Base-by-base conservation (phyloP, 2,329 filamentous ascomycete genomes). In the Clonostachys sp. region DNA sequence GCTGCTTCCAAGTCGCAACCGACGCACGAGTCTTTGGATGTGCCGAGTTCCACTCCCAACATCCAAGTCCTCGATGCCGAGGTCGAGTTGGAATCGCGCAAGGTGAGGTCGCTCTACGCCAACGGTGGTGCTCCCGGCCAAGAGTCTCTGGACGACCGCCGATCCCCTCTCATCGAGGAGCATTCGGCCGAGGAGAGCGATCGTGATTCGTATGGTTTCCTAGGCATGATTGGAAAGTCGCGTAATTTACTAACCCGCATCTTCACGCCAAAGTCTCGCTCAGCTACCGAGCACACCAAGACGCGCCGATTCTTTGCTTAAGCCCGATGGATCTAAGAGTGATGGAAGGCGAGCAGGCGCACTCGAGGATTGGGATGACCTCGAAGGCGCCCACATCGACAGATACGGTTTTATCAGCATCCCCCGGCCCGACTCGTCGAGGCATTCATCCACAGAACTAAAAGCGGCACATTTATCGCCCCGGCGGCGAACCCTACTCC, bases 21-120 rank as follows among this genome's bases (percentile, higher is more conserved):
- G 48, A 44, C 41, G 40, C 48, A 46, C 43, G 48, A 35, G 41
- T 45, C 18, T 16, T 47, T 34, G n/a, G 46, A 33, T 41, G 45
- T 6, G 38, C 41, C 46, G 41, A 24, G 46, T 48, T 55, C 63
- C 34, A 54, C 66, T 47, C 75, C 77, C 53, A 73, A 71, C 62
- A 76, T 79, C 56, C 72, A 71, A 55, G 63, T 81, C 59, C 67
- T 80, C 62, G 70, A 76, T 56, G 67, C 70, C 62, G 77, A 81
- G 56, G 64, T 75, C 58, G 78, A 82, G 71, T 77, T 75, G 68
- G 79, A 83, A 70, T 83, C 79, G 70, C 77, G 78, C 77, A 81
- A 82, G 74, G 79, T 83, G 75, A 81, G 79, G 74, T 82, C 78
- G 67, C 78, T 83, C 68, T 83, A 83, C 73, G 73, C 77, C 70